A percentile compares a stretch with the other conserved stretches of the same genome.
phyloP scores from a whole-genome alignment of 805 yeast genomes.

The Cyberlindnera euphorbiae region DNA sequence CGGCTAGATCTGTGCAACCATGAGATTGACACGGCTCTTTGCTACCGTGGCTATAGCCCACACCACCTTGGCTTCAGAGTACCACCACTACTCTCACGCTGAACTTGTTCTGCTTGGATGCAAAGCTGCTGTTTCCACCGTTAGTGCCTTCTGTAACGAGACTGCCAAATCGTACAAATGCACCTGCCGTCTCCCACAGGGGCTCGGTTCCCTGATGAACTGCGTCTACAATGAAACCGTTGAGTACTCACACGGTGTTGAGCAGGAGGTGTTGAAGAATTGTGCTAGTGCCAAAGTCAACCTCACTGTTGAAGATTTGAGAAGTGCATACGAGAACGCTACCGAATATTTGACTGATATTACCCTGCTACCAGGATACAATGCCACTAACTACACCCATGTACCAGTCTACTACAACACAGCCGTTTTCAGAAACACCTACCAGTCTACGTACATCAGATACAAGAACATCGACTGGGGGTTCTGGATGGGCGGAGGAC shows the following conservation, averaged over 20 bases:
- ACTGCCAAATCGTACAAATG: slow-evolving; percentile 21
- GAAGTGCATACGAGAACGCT: slow-evolving; percentile 40
- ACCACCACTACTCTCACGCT: slow-evolving; percentile 16
- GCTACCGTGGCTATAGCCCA: background rate
- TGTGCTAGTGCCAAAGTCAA: slow-evolving; percentile 21
- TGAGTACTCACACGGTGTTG: slow-evolving; percentile 12
- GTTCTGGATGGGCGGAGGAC: slow-evolving; percentile 41
- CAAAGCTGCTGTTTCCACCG: slow-evolving; percentile 19
- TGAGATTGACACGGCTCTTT: background rate
- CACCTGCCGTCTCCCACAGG: slow-evolving; percentile 25
- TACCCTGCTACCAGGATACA: slow-evolving; percentile 30
- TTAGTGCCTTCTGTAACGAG: slow-evolving; percentile 26
- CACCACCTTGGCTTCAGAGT: slow-evolving; percentile 2
- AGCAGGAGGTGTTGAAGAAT: slow-evolving; percentile 23
- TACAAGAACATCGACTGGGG: slow-evolving; percentile 36
- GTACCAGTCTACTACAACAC: slow-evolving; percentile 33
- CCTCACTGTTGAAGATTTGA: slow-evolving; percentile 32
- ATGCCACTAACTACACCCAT: slow-evolving; percentile 28
- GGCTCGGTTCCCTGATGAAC: slow-evolving; percentile 28
- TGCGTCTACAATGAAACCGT: slow-evolving; percentile 23
- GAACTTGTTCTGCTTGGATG: slow-evolving; percentile 23
- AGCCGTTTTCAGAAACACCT: slow-evolving; percentile 24
- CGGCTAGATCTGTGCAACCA: too few relatives aligned
- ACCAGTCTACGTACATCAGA: slow-evolving; percentile 26
- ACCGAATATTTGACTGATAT: slow-evolving; percentile 36